Base-by-base conservation (phyloP, 2,329 filamentous ascomycete genomes). In the Mollisiaceae sp. region DNA sequence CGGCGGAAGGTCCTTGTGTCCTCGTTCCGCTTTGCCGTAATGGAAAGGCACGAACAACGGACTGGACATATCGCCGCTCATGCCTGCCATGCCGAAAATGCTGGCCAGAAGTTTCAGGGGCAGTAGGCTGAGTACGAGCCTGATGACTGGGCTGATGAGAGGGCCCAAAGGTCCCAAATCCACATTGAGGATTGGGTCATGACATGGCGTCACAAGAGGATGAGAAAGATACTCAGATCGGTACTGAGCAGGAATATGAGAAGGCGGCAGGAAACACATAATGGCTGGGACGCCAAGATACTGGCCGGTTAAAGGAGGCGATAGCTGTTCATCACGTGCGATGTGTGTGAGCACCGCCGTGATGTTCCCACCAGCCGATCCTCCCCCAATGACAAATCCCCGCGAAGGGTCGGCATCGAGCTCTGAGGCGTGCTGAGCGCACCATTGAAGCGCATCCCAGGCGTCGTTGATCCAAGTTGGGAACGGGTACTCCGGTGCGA, bases 401-500 rank as follows among this genome's bases (percentile, higher is more conserved):
- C 74, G 73, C 2, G 74, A 71, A 0, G 79, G 77, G 63, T 83
- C 76, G n/a, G 79, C 78, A 4, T 75, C 77, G 4, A 82, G 69
- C 15, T 32, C 15, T 52, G 22, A 52, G 8, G 22, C 8, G 9
- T 27, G 20, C 9, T 24, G 18, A 27, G 8, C 47, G 20, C 24
- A 76, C 72, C 84, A 86, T 32, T 83, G 77, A 2, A 86, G 77
- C 2, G 79, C 79, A 69, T 84, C 82, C 81, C 83, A 85, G 62
- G 79, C 78, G 72, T 87, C 85, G 20, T 86, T 78, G 2, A 86
- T 81, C 0, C 84, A 83, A 0, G 83, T 82, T 0, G 85, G 85
- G 69, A 80, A 87, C 2, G 81, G 82, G 63, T 84, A 69, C 63
- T 87, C 84, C 0, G 85, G 85, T 0, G 85, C 84, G 9, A 86